Evolutionary conservation across 495 filamentous ascomycete species (phyloP), one percentile per base, ranked within the genome.

Genomic region (Tuber magnatum): DNA sequence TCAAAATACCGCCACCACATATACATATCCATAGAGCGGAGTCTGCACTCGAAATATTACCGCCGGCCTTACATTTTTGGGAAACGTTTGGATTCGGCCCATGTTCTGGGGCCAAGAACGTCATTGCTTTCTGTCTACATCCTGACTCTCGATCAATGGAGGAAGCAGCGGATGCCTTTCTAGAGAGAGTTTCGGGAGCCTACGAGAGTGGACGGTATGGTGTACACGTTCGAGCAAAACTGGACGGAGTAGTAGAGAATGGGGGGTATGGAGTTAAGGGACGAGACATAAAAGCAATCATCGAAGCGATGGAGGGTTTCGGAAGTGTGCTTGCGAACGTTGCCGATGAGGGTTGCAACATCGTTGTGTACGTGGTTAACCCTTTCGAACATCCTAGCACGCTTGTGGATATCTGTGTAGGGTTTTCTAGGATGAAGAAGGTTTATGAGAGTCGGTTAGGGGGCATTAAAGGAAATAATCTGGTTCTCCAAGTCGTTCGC

Each of bases 351-450:
- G 83, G 86, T n/a, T 85, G 86, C 68, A 94, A 92, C 73, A 89
- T 92, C 70, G 92, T 97, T 28, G 85, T 97, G n/a, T 97, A 93
- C 81, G 90, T 97, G 61, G 85, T 97, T 69, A 93, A 97, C 80
- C 89, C 91, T 0, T 92, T 93, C 56, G 85, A 88, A 9, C 85
- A 88, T 71, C 85, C 90, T 24, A 85, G 86, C 41, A 88, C 90
- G 20, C 85, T 94, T 20, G 89, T 92, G 38, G 89, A 93, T 77
- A 88, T 94, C 14, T 97, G 93, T 80, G 87, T 89, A 18, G 91
- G 90, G 28, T 97, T 96, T 81, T 90, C 90, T 82, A 85, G 88
- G 46, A 87, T 98, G 20, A 91, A 91, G 78, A 89, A 93, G 73
- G 84, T 88, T 44, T 95, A 94, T 81, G 84, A 86, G 41, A 85